Evolutionary conservation across 306 rosid species (phyloP).

Genomic region (Quercus wislizeni): DNA sequence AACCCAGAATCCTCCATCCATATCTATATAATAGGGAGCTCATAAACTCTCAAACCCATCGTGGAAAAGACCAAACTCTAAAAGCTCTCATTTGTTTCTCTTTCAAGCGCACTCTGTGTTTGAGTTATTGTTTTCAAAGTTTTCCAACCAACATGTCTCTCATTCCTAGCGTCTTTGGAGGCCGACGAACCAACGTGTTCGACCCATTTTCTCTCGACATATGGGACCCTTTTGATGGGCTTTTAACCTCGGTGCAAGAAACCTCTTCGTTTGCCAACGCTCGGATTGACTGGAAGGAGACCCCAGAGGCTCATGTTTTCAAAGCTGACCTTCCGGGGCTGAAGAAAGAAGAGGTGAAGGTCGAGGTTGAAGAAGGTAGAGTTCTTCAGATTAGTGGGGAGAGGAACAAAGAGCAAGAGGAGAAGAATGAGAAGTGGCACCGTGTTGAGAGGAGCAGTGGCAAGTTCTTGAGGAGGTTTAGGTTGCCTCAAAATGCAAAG

Average conservation of each 20-base stretch:
- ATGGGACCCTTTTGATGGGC: conserved; percentile 19
- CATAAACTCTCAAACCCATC: not conserved
- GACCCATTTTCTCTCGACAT: not conserved
- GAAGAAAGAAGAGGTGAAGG: conserved; percentile 19
- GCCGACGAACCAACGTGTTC: no score
- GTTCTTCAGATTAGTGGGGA: conserved; percentile 8
- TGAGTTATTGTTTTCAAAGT: no score
- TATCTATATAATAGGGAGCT: not conserved
- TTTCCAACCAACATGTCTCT: no score
- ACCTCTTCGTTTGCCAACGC: not conserved
- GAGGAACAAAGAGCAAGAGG: conserved; percentile 1
- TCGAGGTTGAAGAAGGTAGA: conserved; percentile 14
- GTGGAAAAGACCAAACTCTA: not conserved
- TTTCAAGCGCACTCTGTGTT: no score
- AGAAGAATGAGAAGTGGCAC: conserved; percentile 20
- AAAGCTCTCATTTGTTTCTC: no score
- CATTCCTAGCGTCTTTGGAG: no score
- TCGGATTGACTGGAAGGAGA: conserved; percentile 24
- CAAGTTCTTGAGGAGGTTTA: conserved; percentile 16
- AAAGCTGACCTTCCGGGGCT: conserved; percentile 22
- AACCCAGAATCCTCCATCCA: not conserved
- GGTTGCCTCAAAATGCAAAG: conserved; percentile 15
- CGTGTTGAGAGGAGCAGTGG: conserved; percentile 17
- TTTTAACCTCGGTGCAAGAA: not conserved
- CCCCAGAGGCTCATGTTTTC: conserved; percentile 19